These are phyloP conservation scores for Multifurca ochricompacta DNA, from an alignment of 768 basidiomycete species.

Conservation along the genomic window DNA sequence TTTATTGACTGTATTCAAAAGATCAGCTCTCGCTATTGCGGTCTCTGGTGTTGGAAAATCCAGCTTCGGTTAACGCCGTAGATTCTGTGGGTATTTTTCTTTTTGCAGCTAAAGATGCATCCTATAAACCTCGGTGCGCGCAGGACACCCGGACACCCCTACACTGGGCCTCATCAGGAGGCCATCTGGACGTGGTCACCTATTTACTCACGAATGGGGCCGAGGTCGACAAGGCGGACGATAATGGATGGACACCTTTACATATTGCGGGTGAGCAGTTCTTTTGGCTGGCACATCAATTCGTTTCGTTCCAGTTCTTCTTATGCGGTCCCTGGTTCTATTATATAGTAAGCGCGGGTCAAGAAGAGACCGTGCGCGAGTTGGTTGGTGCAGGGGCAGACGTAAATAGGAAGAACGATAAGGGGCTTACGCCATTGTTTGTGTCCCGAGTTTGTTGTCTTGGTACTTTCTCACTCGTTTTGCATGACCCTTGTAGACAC, in stretches of 20 bases:
- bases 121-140: not conserved
- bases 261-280: constrained; percentile 61
- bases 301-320: too few species aligned
- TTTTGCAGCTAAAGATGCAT: not conserved
- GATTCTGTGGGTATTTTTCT: constrained; percentile 44
- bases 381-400: constrained; percentile 78
- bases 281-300: too few species aligned
- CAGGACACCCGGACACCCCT: constrained; percentile 75
- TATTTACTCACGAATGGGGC: constrained; percentile 66
- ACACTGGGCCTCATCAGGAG: constrained; percentile 81
- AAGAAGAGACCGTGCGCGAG: constrained; percentile 65
- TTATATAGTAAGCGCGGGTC: constrained; percentile 70
- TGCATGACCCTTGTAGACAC: constrained; percentile 46
- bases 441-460: constrained; percentile 24
- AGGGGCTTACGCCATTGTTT: constrained; percentile 79
- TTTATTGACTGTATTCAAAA: too few species aligned
- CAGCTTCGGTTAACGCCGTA: constrained; percentile 48
- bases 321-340: too few species aligned
- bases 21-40: constrained; percentile 69
- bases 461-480: constrained; percentile 12
- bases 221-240: constrained; percentile 60
- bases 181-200: constrained; percentile 55
- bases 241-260: constrained; percentile 67
- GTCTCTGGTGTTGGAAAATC: constrained; percentile 54
- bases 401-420: constrained; percentile 71